Base-by-base conservation (phyloP, 2,329 filamentous ascomycete species). In the Basipetospora chlamydospora region DNA sequence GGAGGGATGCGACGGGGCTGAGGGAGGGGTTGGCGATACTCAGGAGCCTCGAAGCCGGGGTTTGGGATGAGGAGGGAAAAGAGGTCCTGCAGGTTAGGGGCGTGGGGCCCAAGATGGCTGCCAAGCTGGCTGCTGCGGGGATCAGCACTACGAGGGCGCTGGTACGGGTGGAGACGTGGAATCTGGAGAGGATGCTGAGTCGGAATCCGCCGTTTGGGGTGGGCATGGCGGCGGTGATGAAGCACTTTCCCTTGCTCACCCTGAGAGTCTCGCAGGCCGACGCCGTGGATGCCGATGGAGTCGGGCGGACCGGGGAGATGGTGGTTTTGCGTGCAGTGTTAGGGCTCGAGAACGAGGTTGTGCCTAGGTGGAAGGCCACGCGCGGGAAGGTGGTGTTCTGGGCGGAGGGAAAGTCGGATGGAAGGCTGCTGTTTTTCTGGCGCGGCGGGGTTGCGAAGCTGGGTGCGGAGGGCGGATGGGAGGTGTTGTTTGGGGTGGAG, bases 181-280 rank as follows among this genome's bases (percentile, higher is more conserved):
- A 74, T 18, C 83, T 98, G 35, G 88, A 96, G 47, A 69, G 75
- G 33, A 59, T 85, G 17, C 54, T 93, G 32, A 79, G 76, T 43
- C 78, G 80, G 37, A 85, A 93, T 44, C 83, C 86, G 0, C 85
- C 88, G 0, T 94, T 81, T 49, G 90, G 88, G 0, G 67, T 71
- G 30, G 78, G 77, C 28, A 51, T 92, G 28, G 59, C 81, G 11
- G 70, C 74, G 10, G 62, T 64, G 15, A 56, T 90, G 8, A 69
- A 67, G 2, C 64, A 66, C 0, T 96, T 95, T 47, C 90, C 90
- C 10, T 52, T 54, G 3, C 48, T 77, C 13, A 58, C 47, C 1
- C 42, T 75, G 25, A 47, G 53, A 10, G 49, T 58, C 12, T 35
- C 32, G 15, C 36, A 40, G 40, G 42, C 3, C 42, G n/a, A n/a